phyloP scores from a whole-genome alignment of 1,284 basidiomycete genomes.

The Vanrija pseudolonga region DNA sequence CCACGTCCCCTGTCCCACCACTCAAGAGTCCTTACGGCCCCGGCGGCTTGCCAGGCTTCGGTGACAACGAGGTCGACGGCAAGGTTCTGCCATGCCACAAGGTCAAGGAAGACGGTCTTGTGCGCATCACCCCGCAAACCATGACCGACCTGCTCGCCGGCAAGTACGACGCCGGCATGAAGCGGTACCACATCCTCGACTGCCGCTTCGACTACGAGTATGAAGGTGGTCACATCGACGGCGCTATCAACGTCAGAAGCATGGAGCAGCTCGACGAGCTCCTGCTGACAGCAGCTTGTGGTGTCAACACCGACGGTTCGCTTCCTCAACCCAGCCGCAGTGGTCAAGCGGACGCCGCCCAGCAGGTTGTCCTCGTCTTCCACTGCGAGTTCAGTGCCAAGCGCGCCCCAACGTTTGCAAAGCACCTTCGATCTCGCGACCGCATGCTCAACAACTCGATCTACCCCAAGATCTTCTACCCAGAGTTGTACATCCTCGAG shows the following conservation, averaged over 20 bases:
- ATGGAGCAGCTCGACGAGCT: conserved; percentile 74
- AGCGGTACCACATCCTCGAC: conserved; percentile 78
- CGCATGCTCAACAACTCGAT: conserved; percentile 78
- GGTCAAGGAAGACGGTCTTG: conserved; percentile 89
- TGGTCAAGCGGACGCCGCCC: conserved; percentile 58
- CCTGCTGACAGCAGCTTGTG: conserved; percentile 58
- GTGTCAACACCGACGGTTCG: conserved; percentile 49
- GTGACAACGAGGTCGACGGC: conserved; percentile 86
- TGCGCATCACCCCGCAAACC: conserved; percentile 79
- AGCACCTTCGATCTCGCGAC: conserved; percentile 85
- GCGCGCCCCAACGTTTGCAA: conserved; percentile 91
- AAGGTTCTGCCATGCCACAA: conserved; percentile 92
- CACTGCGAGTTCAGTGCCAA: conserved; percentile 98
- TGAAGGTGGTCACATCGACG: conserved; percentile 84
- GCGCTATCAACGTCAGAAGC: conserved; percentile 90
- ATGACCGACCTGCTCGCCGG: conserved; percentile 75
- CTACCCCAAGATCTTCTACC: conserved; percentile 92
- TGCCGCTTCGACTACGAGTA: conserved; percentile 98
- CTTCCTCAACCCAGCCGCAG: conserved; percentile 76
- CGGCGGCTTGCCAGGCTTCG: conserved; percentile 69
- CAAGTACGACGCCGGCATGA: conserved; percentile 61
- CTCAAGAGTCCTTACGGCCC: conserved; percentile 22
- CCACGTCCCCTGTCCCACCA: too few relatives aligned
- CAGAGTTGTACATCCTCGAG: conserved; percentile 93
- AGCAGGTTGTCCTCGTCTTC: conserved; percentile 87